Evolutionary conservation across 345 rosid genomes (phyloP).

Genomic region (Eucalyptus sp.): DNA sequence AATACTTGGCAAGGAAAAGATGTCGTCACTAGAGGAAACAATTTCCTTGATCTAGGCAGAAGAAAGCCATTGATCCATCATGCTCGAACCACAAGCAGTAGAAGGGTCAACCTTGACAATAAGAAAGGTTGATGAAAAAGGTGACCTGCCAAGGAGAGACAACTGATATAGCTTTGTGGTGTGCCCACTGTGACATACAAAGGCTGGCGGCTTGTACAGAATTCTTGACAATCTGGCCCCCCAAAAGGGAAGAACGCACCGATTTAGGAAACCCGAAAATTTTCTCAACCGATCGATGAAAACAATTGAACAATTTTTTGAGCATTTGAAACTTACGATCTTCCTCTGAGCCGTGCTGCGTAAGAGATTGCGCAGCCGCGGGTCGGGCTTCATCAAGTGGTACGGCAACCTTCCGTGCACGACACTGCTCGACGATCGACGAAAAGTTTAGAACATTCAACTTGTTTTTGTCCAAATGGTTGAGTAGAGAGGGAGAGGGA

Average conservation of each 20-base stretch:
- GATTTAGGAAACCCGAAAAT: background rate
- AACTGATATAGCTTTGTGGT: too few relatives aligned
- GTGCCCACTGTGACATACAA: too few relatives aligned
- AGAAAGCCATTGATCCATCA: too few relatives aligned
- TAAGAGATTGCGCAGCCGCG: constrained; percentile 47
- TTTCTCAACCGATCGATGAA: background rate
- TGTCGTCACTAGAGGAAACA: too few relatives aligned
- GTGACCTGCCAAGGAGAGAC: too few relatives aligned
- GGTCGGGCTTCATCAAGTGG: constrained; percentile 55
- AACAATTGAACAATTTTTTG: too few relatives aligned
- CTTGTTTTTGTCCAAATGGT: background rate
- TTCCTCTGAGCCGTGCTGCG: constrained; percentile 58
- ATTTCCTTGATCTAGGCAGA: too few relatives aligned
- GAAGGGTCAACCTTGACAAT: too few relatives aligned
- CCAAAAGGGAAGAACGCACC: background rate
- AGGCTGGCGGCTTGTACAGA: too few relatives aligned
- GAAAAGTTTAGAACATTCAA: background rate
- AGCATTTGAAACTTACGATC: constrained; percentile 29
- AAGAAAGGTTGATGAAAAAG: too few relatives aligned
- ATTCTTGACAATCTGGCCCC: constrained; percentile 66
- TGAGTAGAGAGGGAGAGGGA: background rate
- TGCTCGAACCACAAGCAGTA: too few relatives aligned
- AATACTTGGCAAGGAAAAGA: too few relatives aligned
- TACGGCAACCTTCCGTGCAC: constrained; percentile 97
- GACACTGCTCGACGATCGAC: constrained; percentile 27